Percentiles rank a stretch among this genome's conserved stretches.
Evolutionary conservation across 2,329 filamentous ascomycete genomes (phyloP).

Genomic region (Fusarium palustre): DNA sequence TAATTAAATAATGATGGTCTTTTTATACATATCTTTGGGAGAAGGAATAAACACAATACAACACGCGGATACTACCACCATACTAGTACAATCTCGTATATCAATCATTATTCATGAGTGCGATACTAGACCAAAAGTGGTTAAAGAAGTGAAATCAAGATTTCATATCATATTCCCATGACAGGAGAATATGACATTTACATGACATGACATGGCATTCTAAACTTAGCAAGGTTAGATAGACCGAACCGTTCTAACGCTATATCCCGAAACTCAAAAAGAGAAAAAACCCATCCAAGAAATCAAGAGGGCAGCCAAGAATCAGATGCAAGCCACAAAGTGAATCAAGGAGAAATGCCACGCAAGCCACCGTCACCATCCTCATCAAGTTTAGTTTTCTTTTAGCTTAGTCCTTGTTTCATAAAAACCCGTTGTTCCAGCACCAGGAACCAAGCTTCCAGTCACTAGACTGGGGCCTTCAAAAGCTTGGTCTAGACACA

Average conservation of each 20-base stretch:
- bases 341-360: conserved; percentile 11
- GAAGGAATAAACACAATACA: conserved; percentile 26
- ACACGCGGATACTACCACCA: not conserved
- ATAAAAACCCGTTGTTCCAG: conserved; percentile 9
- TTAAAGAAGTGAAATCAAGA: conserved; percentile 16
- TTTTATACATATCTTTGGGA: conserved; percentile 14
- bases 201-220: not conserved
- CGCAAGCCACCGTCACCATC: conserved; percentile 35
- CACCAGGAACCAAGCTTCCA: conserved; percentile 21
- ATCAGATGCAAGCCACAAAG: conserved; percentile 29
- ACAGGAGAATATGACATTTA: not conserved
- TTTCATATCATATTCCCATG: not conserved
- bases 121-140: not conserved
- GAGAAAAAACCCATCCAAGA: conserved; percentile 4
- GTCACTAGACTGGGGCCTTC: not conserved
- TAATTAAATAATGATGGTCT: conserved; percentile 16
- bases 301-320: not conserved
- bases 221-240: not conserved
- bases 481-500: conserved; percentile 24
- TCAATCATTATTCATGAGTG: not conserved
- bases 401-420: conserved; percentile 14
- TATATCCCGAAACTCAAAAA: conserved; percentile 4
- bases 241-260: not conserved
- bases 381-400: conserved; percentile 13
- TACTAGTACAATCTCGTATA: not conserved